Evolutionary conservation across 2,329 filamentous ascomycete species (phyloP).

Genomic region (Lecanicillium sp.): DNA sequence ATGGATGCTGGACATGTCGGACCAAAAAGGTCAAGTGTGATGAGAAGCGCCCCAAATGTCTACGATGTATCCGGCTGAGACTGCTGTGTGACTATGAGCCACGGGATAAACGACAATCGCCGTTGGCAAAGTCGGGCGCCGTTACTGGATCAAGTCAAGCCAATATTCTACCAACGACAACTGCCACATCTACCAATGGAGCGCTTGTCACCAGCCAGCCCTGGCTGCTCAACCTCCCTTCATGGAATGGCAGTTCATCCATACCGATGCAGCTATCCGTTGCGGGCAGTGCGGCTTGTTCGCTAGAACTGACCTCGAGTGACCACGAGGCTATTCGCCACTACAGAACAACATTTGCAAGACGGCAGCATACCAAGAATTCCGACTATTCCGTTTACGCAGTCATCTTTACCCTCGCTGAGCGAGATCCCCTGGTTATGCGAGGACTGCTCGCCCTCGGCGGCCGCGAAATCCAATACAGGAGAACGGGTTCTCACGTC

Average conservation of each 20-base stretch:
- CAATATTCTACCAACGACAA: not conserved
- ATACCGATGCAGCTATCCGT: conserved; percentile 8
- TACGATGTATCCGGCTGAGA: conserved; percentile 18
- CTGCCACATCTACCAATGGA: not conserved
- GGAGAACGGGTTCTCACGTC: conserved; percentile 11
- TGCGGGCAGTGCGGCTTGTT: conserved; percentile 12
- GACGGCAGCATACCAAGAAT: conserved; percentile 27
- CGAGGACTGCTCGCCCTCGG: conserved; percentile 26
- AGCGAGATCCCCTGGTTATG: conserved; percentile 26
- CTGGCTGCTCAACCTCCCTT: conserved; percentile 1
- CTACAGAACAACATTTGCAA: conserved; percentile 26
- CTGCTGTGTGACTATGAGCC: conserved; percentile 21
- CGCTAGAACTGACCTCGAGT: conserved; percentile 17
- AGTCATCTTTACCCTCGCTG: conserved; percentile 24
- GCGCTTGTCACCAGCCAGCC: conserved; percentile 2
- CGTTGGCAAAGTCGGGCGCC: not conserved
- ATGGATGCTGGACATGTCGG: conserved; percentile 21
- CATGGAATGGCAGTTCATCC: not conserved
- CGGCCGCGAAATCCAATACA: conserved; percentile 21
- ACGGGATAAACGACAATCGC: conserved; percentile 3
- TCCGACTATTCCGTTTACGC: conserved; percentile 25
- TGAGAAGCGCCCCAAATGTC: conserved; percentile 18
- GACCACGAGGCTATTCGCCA: conserved; percentile 27
- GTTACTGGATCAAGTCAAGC: not conserved
- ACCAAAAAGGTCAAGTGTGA: conserved; percentile 25